These are phyloP conservation scores for Azolla pinnata DNA, from an alignment of 75 land plant species.

Conservation along the genomic window DNA sequence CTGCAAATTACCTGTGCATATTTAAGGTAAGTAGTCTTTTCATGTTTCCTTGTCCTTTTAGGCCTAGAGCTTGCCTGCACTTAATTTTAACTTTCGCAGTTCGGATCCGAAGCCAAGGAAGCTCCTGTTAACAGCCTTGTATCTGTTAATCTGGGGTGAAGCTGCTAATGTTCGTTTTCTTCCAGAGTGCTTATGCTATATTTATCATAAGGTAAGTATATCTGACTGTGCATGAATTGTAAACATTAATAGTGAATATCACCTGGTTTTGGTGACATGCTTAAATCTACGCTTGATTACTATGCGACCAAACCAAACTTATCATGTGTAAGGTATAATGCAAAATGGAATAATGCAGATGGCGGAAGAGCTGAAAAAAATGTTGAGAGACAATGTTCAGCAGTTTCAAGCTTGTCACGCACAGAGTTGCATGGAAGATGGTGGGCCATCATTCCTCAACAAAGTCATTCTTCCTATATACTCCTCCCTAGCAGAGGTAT, in stretches of 20 bases:
- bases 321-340: too few species aligned
- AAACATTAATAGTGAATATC: too few species aligned
- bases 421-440: constrained; percentile 33
- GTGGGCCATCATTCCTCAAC: constrained; percentile 57
- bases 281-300: too few species aligned
- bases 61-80: not conserved
- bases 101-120: constrained; percentile 48
- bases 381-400: too few species aligned
- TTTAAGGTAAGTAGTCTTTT: constrained; percentile 58
- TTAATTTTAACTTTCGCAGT: constrained; percentile 22
- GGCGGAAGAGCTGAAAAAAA: constrained; percentile 64
- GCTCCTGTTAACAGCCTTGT: constrained; percentile 58
- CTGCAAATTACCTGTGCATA: constrained; percentile 54
- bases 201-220: constrained; percentile 79
- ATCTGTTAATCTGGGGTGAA: constrained; percentile 93
- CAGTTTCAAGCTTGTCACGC: constrained; percentile 17
- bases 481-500: constrained; percentile 47
- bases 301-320: too few species aligned
- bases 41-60: too few species aligned
- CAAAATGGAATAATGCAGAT: constrained; percentile 47
- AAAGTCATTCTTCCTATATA: constrained; percentile 69
- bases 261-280: too few species aligned
- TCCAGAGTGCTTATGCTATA: constrained; percentile 93
- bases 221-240: too few species aligned
- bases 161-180: constrained; percentile 92